These are phyloP conservation scores for Verbena officinalis DNA, from an alignment of 257 asterid genomes.

Conservation along the genomic window DNA sequence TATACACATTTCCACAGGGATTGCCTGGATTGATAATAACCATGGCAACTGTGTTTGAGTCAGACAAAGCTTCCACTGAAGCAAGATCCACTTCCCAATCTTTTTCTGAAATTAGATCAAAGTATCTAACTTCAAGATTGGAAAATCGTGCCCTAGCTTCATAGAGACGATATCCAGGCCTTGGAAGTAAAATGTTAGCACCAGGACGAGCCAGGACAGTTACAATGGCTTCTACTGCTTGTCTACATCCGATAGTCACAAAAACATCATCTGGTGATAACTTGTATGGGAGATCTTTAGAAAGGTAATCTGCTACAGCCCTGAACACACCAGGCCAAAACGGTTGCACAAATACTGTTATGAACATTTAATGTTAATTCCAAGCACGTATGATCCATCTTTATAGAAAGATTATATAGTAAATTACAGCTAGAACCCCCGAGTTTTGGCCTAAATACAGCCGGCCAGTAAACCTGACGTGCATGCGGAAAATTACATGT, in stretches of 20 bases:
- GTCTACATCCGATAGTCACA: slow-evolving; percentile 68
- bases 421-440: no score
- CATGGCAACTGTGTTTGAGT: slow-evolving; percentile 82
- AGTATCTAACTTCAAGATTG: slow-evolving; percentile 67
- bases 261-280: slow-evolving; percentile 71
- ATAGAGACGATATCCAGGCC: slow-evolving; percentile 79
- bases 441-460: no score
- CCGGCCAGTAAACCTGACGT: no score
- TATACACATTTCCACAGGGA: slow-evolving; percentile 92
- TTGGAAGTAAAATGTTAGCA: slow-evolving; percentile 83
- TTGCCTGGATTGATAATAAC: slow-evolving; percentile 90
- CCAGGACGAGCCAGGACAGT: slow-evolving; percentile 66
- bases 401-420: no score
- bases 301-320: slow-evolving; percentile 73
- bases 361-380: no score
- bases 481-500: no score
- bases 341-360: no score
- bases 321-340: not conserved
- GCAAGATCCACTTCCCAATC: slow-evolving; percentile 87
- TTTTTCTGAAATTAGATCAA: slow-evolving; percentile 71
- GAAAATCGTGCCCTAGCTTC: slow-evolving; percentile 60
- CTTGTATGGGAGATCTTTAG: slow-evolving; percentile 70
- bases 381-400: no score
- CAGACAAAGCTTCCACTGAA: slow-evolving; percentile 66
- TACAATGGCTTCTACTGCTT: slow-evolving; percentile 62